Evolutionary conservation across 306 rosid species (phyloP).

Genomic region (Echinosophora koreensis): DNA sequence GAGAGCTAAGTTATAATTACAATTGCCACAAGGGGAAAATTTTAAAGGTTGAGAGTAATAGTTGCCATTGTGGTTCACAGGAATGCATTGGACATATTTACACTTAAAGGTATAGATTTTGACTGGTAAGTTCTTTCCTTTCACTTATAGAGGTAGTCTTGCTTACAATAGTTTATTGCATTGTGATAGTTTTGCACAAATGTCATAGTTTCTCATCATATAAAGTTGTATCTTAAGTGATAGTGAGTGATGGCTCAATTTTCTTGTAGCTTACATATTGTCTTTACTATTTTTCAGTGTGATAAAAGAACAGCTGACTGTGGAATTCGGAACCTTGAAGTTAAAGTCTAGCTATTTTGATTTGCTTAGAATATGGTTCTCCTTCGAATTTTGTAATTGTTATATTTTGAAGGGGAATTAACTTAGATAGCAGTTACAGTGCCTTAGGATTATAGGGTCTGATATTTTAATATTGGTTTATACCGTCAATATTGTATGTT

Average conservation of each 20-base stretch:
- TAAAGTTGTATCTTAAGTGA: neutral
- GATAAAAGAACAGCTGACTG: neutral
- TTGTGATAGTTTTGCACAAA: neutral
- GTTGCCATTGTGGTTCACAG: constrained; percentile 22
- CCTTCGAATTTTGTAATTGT: neutral
- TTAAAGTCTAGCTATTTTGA: neutral
- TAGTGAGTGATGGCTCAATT: neutral
- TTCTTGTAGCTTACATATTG: neutral
- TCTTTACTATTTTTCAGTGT: neutral
- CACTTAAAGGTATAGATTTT: constrained; percentile 4
- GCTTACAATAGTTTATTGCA: neutral
- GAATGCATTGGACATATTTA: constrained; percentile 41
- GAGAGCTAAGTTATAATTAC: constrained; percentile 49
- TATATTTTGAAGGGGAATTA: neutral
- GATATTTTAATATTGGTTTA: too few relatives aligned
- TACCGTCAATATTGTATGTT: too few relatives aligned
- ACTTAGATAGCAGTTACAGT: neutral
- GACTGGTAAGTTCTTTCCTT: too few relatives aligned
- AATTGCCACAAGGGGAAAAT: constrained; percentile 12
- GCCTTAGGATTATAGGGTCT: too few relatives aligned
- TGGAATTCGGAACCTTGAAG: neutral
- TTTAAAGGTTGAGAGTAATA: neutral
- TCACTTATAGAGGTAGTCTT: neutral
- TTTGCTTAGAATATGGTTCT: neutral
- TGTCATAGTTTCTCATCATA: neutral